phyloP scores from a whole-genome alignment of 1,284 basidiomycete genomes.

The Pseudozyma thailandica region DNA sequence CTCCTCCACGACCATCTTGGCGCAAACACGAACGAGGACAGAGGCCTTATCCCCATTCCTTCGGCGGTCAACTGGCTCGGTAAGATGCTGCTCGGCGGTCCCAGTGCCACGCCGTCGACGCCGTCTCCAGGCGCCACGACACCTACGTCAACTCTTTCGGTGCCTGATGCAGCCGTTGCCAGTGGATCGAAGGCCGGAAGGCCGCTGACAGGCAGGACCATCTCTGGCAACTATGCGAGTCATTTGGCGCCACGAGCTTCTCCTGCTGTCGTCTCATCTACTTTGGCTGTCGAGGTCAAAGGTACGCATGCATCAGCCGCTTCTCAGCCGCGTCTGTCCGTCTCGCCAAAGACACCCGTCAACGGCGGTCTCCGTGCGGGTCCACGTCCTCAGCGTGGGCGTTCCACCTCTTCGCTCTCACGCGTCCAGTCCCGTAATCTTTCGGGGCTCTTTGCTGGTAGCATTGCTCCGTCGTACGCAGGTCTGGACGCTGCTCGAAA shows the following conservation, averaged over 20 bases:
- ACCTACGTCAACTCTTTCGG: constrained; percentile 4
- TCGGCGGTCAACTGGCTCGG: constrained; percentile 56
- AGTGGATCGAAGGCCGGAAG: constrained; percentile 13
- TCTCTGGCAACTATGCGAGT: constrained; percentile 26
- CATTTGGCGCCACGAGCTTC: constrained; percentile 50
- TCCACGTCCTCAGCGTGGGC: constrained; percentile 39
- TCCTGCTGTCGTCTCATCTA: constrained; percentile 49
- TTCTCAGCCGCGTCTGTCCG: constrained; percentile 14
- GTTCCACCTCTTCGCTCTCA: constrained; percentile 40
- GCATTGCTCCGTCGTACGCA: constrained; percentile 15
- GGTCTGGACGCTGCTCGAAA: constrained; percentile 9
- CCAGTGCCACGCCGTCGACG: constrained; percentile 16
- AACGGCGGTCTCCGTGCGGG: constrained; percentile 29
- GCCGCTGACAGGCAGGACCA: constrained; percentile 20
- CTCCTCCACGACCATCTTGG: constrained; percentile 64
- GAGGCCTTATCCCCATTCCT: constrained; percentile 43
- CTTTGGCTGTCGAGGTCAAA: constrained; percentile 59
- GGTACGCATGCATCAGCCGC: constrained; percentile 47
- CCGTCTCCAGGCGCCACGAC: constrained; percentile 11
- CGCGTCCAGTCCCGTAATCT: constrained; percentile 53
- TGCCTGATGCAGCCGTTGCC: constrained; percentile 16
- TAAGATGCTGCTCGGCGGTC: constrained; percentile 47
- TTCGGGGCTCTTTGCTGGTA: constrained; percentile 53
- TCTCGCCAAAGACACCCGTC: constrained; percentile 15
- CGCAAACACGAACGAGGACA: constrained; percentile 41